Evolutionary conservation across 2,329 filamentous ascomycete genomes (phyloP).

Genomic region (Fusarium coffeatum): DNA sequence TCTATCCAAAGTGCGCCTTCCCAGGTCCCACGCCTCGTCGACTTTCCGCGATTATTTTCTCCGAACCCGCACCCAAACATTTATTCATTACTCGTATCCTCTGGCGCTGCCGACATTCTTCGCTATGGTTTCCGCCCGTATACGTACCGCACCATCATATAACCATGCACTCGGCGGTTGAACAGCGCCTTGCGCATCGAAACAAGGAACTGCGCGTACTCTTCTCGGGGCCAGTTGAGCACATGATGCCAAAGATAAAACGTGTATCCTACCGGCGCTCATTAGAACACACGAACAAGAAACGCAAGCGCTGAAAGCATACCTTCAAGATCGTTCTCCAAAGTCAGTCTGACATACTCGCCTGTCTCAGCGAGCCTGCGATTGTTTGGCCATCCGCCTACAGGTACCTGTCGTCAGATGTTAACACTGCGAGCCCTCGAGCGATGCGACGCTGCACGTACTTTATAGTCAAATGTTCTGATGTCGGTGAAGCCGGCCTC

Average conservation of each 20-base stretch:
- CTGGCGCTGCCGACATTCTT: neutral
- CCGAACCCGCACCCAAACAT: neutral
- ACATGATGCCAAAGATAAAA: constrained; percentile 35
- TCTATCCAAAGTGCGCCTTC: neutral
- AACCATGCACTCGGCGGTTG: constrained; percentile 36
- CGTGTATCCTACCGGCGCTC: constrained; percentile 25
- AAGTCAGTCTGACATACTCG: constrained; percentile 35
- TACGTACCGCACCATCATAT: constrained; percentile 40
- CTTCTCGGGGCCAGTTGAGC: constrained; percentile 35
- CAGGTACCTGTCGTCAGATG: constrained; percentile 24
- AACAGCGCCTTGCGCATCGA: constrained; percentile 21
- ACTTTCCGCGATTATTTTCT: neutral
- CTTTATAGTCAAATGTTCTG: constrained; percentile 36
- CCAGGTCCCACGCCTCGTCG: neutral
- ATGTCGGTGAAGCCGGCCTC: constrained; percentile 40
- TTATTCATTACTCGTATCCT: neutral
- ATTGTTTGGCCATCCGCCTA: constrained; percentile 41
- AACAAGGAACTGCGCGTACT: constrained; percentile 34
- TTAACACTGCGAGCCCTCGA: constrained; percentile 1
- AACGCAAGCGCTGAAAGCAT: neutral
- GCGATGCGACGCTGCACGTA: neutral
- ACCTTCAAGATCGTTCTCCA: constrained; percentile 42
- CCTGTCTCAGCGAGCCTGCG: constrained; percentile 36
- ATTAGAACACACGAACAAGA: neutral
- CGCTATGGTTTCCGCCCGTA: constrained; percentile 33